Evolutionary conservation across 371 early-diverging fungal species (phyloP), one percentile per base, ranked within the genome.

Genomic region (Mortierella polycephala): DNA sequence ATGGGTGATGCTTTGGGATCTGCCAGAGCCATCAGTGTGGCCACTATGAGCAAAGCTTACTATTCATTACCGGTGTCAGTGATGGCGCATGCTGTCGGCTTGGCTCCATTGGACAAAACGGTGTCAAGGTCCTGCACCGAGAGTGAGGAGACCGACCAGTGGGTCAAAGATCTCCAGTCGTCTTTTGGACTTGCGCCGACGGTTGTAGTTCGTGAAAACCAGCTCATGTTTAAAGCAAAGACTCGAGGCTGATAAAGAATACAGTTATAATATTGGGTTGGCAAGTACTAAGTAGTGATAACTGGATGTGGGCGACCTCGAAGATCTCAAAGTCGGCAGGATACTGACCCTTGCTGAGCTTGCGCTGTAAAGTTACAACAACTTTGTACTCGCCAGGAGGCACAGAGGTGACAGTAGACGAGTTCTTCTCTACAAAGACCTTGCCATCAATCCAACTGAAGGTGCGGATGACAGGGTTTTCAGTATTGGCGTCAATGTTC

Each of bases 171-270:
- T 4, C 54, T 77, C 5, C 56, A 77, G 55, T 42, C 61, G 21
- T 60, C 60, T 0, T 77, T 57, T 41, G 72, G 72, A 0, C 65
- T 77, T 10, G 46, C 39, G 10, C 42, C 61, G 18, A 44, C 42
- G 5, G 64, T 71, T 57, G 39, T 71, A 52, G 55, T 77, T 14
- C 68, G 69, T 16, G 62, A 68, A 23, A 69, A 47, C 1, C 54
- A 60, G n/a, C 39, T 77, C 23, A 60, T 77, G 72, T 71, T 77
- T 58, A 77, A 77, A 45, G 62, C 59, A 23, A 77, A 77, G 47
- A 47, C 66, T 20, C 62, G 54, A 62, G 1, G 41, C 30, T 4
- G 30, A 30, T 30, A 30, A 30, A 42, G 40, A 37, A 18, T 45
- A 14, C 46, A 56, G 14, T 18, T 40, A 14, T 54, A 57, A 50